Conservation (phyloP, 2,329 filamentous ascomycete species). For the Alternaria atra region DNA sequence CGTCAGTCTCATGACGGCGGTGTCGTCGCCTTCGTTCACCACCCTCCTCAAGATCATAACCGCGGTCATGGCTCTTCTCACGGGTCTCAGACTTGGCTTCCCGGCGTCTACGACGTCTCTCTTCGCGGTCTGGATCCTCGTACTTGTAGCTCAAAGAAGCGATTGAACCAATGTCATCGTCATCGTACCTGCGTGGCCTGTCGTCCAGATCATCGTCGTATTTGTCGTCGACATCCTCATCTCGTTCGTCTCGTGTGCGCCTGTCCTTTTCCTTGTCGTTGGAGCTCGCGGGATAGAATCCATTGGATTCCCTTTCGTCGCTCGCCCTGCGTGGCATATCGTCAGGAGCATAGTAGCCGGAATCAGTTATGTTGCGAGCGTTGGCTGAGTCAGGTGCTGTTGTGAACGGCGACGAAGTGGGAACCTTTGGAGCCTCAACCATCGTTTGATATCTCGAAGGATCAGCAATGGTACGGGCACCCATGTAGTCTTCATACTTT, state of each 20-base stretch:
- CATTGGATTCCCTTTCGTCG: conserved; percentile 44
- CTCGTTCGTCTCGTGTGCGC: conserved; percentile 23
- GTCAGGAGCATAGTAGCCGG: conserved; percentile 47
- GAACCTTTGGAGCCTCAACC: conserved; percentile 27
- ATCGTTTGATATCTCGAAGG: conserved; percentile 22
- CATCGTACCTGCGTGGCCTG: conserved; percentile 21
- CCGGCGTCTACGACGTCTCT: conserved; percentile 36
- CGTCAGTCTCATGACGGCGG: conserved; percentile 47
- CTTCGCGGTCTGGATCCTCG: conserved; percentile 43
- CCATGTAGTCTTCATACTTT: conserved; percentile 55
- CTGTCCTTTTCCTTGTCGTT: conserved; percentile 41
- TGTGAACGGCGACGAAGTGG: conserved; percentile 24
- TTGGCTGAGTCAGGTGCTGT: conserved; percentile 23
- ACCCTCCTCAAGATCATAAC: conserved; percentile 44
- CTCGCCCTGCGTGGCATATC: conserved; percentile 28
- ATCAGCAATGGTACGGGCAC: conserved; percentile 18
- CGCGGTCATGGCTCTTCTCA: conserved; percentile 49
- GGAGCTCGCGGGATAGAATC: conserved; percentile 46
- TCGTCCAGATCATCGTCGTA: conserved; percentile 20
- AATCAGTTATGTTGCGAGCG: conserved; percentile 37
- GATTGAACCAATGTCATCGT: conserved; percentile 34
- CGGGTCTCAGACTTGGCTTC: conserved; percentile 33
- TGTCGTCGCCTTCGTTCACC: conserved; percentile 44
- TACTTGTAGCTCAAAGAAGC: conserved; percentile 38
- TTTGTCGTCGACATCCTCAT: conserved; percentile 23